A percentile compares a stretch with the other conserved stretches of the same genome.
phyloP scores from a whole-genome alignment of 2,329 filamentous ascomycete genomes.

The Colletotrichum noveboracense region DNA sequence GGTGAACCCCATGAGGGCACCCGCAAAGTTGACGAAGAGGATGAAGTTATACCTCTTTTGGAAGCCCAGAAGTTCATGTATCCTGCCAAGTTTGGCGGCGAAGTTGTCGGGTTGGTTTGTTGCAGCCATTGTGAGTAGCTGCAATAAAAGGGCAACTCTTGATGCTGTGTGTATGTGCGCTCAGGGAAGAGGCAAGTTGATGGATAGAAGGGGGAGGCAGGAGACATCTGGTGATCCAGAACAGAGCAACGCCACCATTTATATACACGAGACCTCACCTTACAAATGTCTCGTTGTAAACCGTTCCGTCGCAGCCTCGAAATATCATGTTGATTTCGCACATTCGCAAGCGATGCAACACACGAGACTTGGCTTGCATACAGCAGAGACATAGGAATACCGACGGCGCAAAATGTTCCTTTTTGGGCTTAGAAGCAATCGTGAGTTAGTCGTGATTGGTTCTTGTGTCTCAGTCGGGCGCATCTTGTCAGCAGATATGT shows the following conservation, averaged over 20 bases:
- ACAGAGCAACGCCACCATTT: background rate
- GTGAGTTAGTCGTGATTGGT: background rate
- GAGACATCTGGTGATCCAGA: background rate
- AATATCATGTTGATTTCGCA: background rate
- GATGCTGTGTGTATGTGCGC: background rate
- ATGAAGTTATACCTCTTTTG: background rate
- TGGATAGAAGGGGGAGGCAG: background rate
- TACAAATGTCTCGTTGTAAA: background rate
- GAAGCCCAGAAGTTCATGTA: background rate
- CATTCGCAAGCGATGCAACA: background rate
- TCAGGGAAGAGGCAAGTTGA: background rate
- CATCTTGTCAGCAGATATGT: background rate
- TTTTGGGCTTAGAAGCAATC: background rate
- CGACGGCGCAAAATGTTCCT: background rate
- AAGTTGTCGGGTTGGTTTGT: background rate
- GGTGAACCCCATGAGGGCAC: conserved; percentile 48
- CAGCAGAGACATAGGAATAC: background rate
- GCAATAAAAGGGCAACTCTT: background rate
- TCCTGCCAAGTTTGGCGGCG: background rate
- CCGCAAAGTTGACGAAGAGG: conserved; percentile 39
- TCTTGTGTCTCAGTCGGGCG: background rate
- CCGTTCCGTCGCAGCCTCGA: background rate
- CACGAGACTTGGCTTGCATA: background rate
- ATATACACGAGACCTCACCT: background rate
- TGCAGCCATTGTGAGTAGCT: background rate